Percentiles rank a stretch among this genome's conserved stretches.
phyloP scores from a whole-genome alignment of 805 yeast genomes.

The Starmerella khaoyaiensis region DNA sequence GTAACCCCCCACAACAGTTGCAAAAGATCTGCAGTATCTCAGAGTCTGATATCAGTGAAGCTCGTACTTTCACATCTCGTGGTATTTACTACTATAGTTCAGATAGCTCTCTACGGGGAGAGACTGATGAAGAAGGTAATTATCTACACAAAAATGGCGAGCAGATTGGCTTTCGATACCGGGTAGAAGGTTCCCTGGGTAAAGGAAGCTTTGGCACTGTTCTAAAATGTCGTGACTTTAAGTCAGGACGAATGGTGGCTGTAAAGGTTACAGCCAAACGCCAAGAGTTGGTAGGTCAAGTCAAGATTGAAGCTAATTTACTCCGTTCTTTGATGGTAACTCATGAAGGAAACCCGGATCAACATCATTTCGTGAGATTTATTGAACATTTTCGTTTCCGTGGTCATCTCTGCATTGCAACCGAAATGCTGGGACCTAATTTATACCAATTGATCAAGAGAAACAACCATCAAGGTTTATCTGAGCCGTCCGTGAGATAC shows the following conservation, averaged over 20 bases:
- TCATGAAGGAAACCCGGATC: constrained; percentile 22
- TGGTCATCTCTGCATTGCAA: constrained; percentile 68
- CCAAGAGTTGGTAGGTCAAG: constrained; percentile 61
- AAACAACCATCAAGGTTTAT: constrained; percentile 29
- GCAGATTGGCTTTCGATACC: constrained; percentile 64
- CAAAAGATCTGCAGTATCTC: background rate
- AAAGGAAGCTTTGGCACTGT: constrained; percentile 79
- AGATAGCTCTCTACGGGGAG: background rate
- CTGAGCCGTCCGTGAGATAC: constrained; percentile 25
- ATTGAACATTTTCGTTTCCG: constrained; percentile 63
- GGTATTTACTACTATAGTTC: constrained; percentile 12
- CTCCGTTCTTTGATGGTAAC: constrained; percentile 37
- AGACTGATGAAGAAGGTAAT: constrained; percentile 45
- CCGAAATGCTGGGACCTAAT: constrained; percentile 58
- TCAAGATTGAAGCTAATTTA: constrained; percentile 61
- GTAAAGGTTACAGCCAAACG: constrained; percentile 66
- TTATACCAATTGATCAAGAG: constrained; percentile 42
- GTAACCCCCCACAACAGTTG: constrained; percentile 1
- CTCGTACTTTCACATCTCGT: constrained; percentile 7
- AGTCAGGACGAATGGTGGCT: constrained; percentile 46
- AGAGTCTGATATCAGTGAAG: constrained; percentile 1
- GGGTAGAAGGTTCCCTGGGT: constrained; percentile 48
- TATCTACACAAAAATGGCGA: constrained; percentile 45
- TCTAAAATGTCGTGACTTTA: constrained; percentile 54
- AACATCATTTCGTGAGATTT: constrained; percentile 38